Evolutionary conservation across 352 stramenopile genomes (phyloP), one percentile per base, ranked within the genome.

Genomic region (Aphanomyces stellatus): DNA sequence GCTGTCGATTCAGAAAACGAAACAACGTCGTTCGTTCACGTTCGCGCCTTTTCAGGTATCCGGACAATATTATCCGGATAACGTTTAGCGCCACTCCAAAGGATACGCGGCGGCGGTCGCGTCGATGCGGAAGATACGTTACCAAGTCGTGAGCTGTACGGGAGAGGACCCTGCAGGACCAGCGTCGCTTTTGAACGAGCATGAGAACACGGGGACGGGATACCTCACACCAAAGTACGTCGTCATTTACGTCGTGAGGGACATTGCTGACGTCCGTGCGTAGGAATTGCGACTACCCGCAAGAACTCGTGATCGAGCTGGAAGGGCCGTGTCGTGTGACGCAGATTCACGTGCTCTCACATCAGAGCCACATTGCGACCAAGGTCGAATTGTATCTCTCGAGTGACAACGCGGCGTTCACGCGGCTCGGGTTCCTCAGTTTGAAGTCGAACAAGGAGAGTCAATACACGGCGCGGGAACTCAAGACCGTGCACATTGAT

Each of bases 401-500:
- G 15, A 74, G 87, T 11, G 62, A 84, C 4, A 70, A 78, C 49
- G 84, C 83, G 6, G 48, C 70, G 33, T 98, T 93, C 65, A 69
- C 76, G 49, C 74, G 91, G 0, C 75, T 98, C 41, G 92, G 92
- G 48, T 93, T 69, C 60, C 66, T 94, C 8, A 91, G 81, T 28
- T 77, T 95, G 42, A 91, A 93, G 63, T 72, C 76, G n/a, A 95
- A 95, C 53, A 76, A 81, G 0, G 82, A 91, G 75, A 95, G 81
- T 65, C 76, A 85, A 41, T 93, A 89, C 72, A 80, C 81, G 76
- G 91, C 92, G 2, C 79, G 92, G 19, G 92, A 98, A 76, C 82
- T 98, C 55, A 98, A 98, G 72, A 91, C 82, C 0, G 86, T 98
- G 24, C 88, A 96, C 28, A 91, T 98, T 34, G 81, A 96, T 69